Percentiles rank a stretch among this genome's conserved stretches.
Evolutionary conservation across 1,139 yeast species (phyloP).

Genomic region (Wickerhamiella pararugosa): DNA sequence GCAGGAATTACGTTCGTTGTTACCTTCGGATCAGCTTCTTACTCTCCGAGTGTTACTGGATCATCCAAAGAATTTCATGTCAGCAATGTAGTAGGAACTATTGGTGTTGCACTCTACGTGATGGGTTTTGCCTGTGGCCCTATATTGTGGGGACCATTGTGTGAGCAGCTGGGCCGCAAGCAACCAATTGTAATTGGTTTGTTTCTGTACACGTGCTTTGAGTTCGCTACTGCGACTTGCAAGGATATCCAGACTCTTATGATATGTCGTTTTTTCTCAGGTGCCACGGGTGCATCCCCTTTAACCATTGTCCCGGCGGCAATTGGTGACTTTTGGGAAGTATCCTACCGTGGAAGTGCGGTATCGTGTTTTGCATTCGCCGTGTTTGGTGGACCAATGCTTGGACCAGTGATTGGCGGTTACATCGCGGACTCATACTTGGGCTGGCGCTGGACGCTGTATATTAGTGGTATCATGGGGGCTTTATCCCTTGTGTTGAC

Average conservation of each 20-base stretch:
- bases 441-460: slow-evolving; percentile 49
- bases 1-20: slow-evolving; percentile 27
- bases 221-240: slow-evolving; percentile 61
- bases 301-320: slow-evolving; percentile 76
- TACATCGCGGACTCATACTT: slow-evolving; percentile 25
- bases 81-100: slow-evolving; percentile 37
- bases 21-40: slow-evolving; percentile 52
- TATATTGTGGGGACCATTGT: slow-evolving; percentile 64
- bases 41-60: slow-evolving; percentile 35
- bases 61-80: slow-evolving; percentile 34
- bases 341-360: slow-evolving; percentile 53
- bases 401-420: slow-evolving; percentile 45
- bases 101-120: slow-evolving; percentile 59
- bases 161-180: slow-evolving; percentile 65
- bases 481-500: slow-evolving; percentile 24
- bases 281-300: slow-evolving; percentile 69
- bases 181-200: slow-evolving; percentile 42
- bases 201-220: slow-evolving; percentile 43
- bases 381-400: slow-evolving; percentile 61
- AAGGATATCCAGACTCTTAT: slow-evolving; percentile 59
- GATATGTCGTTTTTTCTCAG: slow-evolving; percentile 63
- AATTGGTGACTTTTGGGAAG: slow-evolving; percentile 61
- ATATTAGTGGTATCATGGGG: slow-evolving; percentile 39
- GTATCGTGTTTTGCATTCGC: slow-evolving; percentile 50
- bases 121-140: slow-evolving; percentile 80